Evolutionary conservation across 2,329 filamentous ascomycete species (phyloP), one percentile per base, ranked within the genome.

Genomic region (Penicillium sumatraense): DNA sequence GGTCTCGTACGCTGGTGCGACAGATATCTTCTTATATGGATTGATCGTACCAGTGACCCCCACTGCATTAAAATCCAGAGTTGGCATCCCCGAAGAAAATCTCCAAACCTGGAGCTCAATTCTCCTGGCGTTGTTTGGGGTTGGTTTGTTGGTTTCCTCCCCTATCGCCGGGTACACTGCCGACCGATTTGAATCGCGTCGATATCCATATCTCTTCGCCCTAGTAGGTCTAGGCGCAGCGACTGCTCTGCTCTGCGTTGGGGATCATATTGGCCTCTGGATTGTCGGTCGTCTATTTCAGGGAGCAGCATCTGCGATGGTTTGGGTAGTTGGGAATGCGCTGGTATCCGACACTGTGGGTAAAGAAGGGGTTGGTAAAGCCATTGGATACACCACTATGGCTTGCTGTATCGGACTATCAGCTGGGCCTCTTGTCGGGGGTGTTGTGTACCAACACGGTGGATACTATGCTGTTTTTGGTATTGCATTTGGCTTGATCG

Each of bases 241-340:
- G 3, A 90, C 88, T 1, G 70, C 86, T 0, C 71, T 90, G 65
- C 75, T 90, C 2, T 87, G 85, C 58, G 72, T 89, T 5, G 86
- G 86, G 2, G 80, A 76, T 33, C 81, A 77, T 13, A 81, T 88
- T 53, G 80, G 76, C 0, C 66, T 89, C 2, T 73, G 90, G 2
- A 71, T 89, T 7, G 71, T 84, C 1, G 88, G 85, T 1, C 76
- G 89, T 21, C 56, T 89, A 4, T 71, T 91, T n/a, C 88, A 91
- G 68, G 88, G 88, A 0, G 65, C 85, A 10, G 86, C 84, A 46
- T 87, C 87, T 3, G 84, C 86, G 3, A 81, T 90, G 3, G 87
- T 90, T 11, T 90, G 88, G 86, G 85, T 84, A 0, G 86, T 89
- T 0, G 88, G 88, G 0, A 77, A 87, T 33, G 88, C 88, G 0